A percentile compares a stretch with the other conserved stretches of the same genome.
These are phyloP conservation scores for Lentinula lateritia DNA, from an alignment of 768 basidiomycete genomes.

Conservation along the genomic window DNA sequence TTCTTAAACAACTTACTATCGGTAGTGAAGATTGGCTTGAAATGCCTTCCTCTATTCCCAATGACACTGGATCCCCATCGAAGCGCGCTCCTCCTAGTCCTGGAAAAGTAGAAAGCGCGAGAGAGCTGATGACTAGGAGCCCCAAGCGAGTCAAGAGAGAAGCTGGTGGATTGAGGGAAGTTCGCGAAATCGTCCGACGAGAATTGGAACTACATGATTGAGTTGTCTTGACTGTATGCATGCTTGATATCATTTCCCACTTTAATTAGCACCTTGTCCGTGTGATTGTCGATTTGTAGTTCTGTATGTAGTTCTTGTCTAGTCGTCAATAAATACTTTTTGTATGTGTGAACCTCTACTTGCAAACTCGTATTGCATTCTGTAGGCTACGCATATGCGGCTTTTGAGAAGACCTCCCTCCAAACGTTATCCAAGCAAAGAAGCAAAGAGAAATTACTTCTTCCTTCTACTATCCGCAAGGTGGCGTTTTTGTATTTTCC, in stretches of 20 bases:
- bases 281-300: conserved; percentile 4
- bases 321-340: background rate
- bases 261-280: background rate
- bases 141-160: conserved; percentile 69
- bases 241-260: conserved; percentile 15
- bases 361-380: background rate
- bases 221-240: conserved; percentile 11
- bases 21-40: conserved; percentile 54
- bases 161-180: conserved; percentile 69
- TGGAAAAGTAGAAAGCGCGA: conserved; percentile 53
- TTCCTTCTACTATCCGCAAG: conserved; percentile 34
- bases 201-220: conserved; percentile 71
- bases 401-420: conserved; percentile 18
- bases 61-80: conserved; percentile 14
- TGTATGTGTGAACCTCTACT: background rate
- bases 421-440: conserved; percentile 43
- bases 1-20: conserved; percentile 60
- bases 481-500: conserved; percentile 37
- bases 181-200: conserved; percentile 73
- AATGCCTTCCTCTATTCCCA: conserved; percentile 45
- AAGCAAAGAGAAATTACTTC: conserved; percentile 40
- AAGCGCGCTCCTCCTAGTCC: conserved; percentile 47
- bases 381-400: conserved; percentile 14
- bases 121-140: conserved; percentile 61
- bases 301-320: background rate